Conservation (phyloP, 495 filamentous ascomycete species). For the Penicillium cosmopolitanum region DNA sequence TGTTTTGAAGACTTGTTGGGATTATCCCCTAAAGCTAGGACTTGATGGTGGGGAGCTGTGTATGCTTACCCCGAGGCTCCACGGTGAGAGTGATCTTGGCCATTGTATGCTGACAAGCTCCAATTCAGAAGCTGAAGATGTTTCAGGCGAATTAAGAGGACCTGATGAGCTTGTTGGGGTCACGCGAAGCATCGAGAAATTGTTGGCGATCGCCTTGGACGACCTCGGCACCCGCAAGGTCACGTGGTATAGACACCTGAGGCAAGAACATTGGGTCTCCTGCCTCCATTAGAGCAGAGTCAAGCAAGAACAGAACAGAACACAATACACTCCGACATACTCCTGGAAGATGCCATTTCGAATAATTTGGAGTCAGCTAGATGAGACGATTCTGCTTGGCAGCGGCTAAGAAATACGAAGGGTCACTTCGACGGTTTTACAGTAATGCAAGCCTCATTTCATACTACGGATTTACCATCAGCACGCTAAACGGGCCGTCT, state of each 20-base stretch:
- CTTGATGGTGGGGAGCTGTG: constrained; percentile 1
- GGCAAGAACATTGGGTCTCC: constrained; percentile 4
- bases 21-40: not conserved
- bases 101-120: constrained; percentile 28
- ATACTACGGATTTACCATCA: not conserved
- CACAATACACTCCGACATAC: too few species aligned
- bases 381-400: too few species aligned
- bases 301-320: too few species aligned
- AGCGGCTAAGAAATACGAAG: not conserved
- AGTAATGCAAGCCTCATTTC: not conserved
- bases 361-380: too few species aligned
- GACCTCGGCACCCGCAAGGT: constrained; percentile 26
- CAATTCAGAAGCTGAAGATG: not conserved
- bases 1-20: constrained; percentile 3
- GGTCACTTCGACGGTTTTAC: not conserved
- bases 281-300: not conserved
- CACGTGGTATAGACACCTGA: constrained; percentile 18
- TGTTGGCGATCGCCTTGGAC: constrained; percentile 11
- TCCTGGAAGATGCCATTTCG: too few species aligned
- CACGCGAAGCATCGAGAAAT: constrained; percentile 11
- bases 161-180: constrained; percentile 14
- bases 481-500: constrained; percentile 3
- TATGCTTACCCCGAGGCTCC: constrained; percentile 45
- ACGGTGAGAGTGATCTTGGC: constrained; percentile 42
- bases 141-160: not conserved